Base-by-base conservation (phyloP, 2,329 filamentous ascomycete species). In the Decorospora gaudefroyi region DNA sequence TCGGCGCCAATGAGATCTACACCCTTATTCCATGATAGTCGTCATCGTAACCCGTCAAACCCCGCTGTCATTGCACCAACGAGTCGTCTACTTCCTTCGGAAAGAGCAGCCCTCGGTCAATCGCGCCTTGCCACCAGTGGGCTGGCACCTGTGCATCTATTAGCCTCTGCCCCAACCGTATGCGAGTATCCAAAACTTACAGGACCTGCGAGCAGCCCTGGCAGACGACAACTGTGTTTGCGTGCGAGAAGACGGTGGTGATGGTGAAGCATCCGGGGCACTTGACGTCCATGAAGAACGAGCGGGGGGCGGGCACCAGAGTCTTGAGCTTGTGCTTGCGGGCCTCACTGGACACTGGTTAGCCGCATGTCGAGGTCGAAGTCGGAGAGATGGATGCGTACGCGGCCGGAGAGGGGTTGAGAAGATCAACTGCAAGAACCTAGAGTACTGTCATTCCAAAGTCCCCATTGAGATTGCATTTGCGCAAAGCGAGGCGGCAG, bases 241-340 rank as follows among this genome's bases (percentile, higher is more conserved):
- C 93, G 85, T 99, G 93, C 60, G 92, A 97, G 89, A 97, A 99
- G 79, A 99, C 93, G 77, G 93, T 99, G 78, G 93, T 99, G 85
- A 99, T 99, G 78, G 91, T 96, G 87, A 97, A 99, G 89, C 93
- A 99, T 73, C 93, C 93, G 76, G 93, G 93, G 88, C 93, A 99
- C 88, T 99, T 99, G 83, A 99, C 93, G 76, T 99, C 93, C 93
- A 99, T 99, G 89, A 99, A 99, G 88, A 97, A 99, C 66, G 92
- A 97, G 77, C 93, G 90, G 72, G 93, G 93, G 64, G 84, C 87
- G 71, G 93, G 93, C 75, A 99, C 93, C 71, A 99, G 88, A 66
- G 84, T 90, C 90, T 99, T 99, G 78, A 99, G 90, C 90, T 99
- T 99, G 89, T 99, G 93, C 88, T 97, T 97, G 83, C 90, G 90